phyloP scores from a whole-genome alignment of 257 asterid species.

The Echites panduratus region DNA sequence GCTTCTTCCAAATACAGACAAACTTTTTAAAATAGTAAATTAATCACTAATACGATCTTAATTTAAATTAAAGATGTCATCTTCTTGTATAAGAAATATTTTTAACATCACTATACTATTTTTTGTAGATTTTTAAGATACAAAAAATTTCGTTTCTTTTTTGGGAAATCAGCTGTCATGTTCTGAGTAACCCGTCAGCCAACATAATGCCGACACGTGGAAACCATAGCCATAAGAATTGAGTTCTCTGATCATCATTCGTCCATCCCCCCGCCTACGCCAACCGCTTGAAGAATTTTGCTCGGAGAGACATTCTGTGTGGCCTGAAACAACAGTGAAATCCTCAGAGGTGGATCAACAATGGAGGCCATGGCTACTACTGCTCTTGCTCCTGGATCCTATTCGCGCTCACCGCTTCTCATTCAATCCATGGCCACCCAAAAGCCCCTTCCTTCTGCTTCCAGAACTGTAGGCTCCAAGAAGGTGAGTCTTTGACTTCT shows the following conservation, averaged over 20 bases:
- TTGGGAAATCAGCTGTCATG: neutral
- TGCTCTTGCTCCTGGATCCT: neutral
- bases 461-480: slow-evolving; percentile 49
- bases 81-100: no score
- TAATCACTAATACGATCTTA: no score
- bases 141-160: neutral
- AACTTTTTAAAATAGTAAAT: no score
- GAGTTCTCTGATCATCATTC: neutral
- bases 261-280: slow-evolving; percentile 3
- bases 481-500: slow-evolving; percentile 39
- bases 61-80: no score
- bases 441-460: slow-evolving; percentile 42
- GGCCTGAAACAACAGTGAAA: slow-evolving; percentile 1
- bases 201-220: slow-evolving; percentile 31
- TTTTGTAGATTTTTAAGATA: no score
- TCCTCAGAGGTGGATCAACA: slow-evolving; percentile 1
- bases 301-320: neutral
- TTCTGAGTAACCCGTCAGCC: slow-evolving; percentile 1
- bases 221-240: slow-evolving; percentile 8
- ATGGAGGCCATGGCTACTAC: slow-evolving; percentile 33
- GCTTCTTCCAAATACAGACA: no score
- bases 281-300: no score
- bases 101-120: no score
- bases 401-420: slow-evolving; percentile 37
- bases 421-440: slow-evolving; percentile 69